A percentile compares a stretch with the other conserved stretches of the same genome.
Evolutionary conservation across 1,284 basidiomycete genomes (phyloP).

Genomic region (Lentinula novae-zelandiae): DNA sequence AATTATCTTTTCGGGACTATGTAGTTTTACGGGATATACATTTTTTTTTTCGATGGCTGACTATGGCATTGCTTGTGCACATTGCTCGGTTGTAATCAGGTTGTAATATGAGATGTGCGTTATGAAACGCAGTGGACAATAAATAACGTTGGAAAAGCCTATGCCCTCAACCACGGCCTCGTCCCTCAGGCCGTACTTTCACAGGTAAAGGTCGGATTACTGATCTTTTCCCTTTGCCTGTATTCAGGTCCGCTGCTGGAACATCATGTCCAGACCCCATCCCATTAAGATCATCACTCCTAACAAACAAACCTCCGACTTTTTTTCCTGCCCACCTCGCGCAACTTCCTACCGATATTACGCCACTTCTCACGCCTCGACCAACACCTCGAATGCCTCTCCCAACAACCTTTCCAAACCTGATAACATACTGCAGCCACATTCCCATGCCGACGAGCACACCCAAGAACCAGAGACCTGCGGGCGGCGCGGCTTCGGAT

Average conservation of each 20-base stretch:
- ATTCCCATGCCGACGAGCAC: constrained; percentile 6
- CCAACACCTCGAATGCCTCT: neutral
- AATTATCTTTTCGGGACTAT: too few relatives aligned
- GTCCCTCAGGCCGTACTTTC: neutral
- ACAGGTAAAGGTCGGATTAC: neutral
- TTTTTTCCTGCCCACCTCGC: neutral
- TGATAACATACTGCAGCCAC: constrained; percentile 4
- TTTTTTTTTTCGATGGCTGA: too few relatives aligned
- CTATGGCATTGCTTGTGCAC: too few relatives aligned
- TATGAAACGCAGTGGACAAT: too few relatives aligned
- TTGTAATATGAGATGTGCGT: too few relatives aligned
- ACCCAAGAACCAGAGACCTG: constrained; percentile 1
- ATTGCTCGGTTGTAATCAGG: too few relatives aligned
- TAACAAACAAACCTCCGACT: neutral
- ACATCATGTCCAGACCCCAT: neutral
- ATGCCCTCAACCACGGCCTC: neutral
- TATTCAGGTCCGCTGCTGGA: neutral
- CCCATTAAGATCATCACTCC: neutral
- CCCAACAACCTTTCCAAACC: neutral
- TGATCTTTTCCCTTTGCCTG: neutral
- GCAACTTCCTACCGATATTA: neutral
- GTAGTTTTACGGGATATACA: too few relatives aligned
- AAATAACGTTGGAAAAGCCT: too few relatives aligned
- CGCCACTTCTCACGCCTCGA: neutral
- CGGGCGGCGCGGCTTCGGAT: constrained; percentile 34